Evolutionary conservation across 495 filamentous ascomycete genomes (phyloP).

Genomic region (Hapsidospora chrysogenum): DNA sequence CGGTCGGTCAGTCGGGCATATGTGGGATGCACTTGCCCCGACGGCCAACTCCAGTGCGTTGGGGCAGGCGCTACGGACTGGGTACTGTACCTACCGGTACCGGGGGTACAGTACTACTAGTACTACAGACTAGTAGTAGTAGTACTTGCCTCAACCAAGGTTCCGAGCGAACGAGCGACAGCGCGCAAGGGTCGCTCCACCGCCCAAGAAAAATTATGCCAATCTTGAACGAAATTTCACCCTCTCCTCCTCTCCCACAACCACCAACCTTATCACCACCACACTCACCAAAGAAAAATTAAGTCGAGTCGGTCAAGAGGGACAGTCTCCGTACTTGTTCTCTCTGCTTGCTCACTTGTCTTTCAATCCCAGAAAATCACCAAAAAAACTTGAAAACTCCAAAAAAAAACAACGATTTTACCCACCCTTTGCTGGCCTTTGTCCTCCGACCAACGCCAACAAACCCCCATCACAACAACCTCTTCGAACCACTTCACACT

Average conservation of each 20-base stretch:
- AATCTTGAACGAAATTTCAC: constrained; percentile 2
- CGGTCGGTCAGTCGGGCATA: no score
- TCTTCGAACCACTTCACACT: not conserved
- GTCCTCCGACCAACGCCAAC: not conserved
- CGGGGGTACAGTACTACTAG: no score
- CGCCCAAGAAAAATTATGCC: constrained; percentile 2
- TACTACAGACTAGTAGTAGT: no score
- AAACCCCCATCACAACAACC: not conserved
- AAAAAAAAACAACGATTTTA: constrained; percentile 12
- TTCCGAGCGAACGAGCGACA: no score
- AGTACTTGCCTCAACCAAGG: no score
- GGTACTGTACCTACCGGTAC: no score
- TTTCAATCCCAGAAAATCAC: constrained; percentile 22
- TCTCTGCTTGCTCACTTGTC: constrained; percentile 25
- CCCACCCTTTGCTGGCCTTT: not conserved
- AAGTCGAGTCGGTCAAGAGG: constrained; percentile 2
- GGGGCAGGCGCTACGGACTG: no score
- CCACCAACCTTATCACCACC: constrained; percentile 1
- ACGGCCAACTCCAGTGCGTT: no score
- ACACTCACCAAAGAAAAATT: not conserved
- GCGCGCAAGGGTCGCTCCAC: constrained; percentile 3
- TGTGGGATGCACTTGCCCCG: no score
- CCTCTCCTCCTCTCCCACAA: constrained; percentile 1
- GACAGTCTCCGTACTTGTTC: constrained; percentile 13
- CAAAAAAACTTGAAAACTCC: constrained; percentile 40